Evolutionary conservation across 2,329 filamentous ascomycete genomes (phyloP), one percentile per base, ranked within the genome.

Genomic region (Paracorniculantispora psalliotae): DNA sequence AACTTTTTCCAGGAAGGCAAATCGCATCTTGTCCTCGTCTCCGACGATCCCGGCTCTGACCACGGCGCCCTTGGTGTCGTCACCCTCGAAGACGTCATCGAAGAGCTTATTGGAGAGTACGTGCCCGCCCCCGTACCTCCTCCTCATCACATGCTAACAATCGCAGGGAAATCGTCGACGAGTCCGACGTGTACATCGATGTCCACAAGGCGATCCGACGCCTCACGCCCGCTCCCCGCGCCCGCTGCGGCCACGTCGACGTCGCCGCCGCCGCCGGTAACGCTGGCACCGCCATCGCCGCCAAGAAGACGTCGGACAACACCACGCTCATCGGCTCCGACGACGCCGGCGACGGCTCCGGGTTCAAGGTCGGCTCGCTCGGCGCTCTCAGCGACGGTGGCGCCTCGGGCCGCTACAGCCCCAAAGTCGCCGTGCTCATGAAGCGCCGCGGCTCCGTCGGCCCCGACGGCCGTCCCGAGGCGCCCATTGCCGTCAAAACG

Each of bases 1-100:
- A 99, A 99, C 77, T 99, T 97, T 75, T 99, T 99, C 78, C 94
- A 99, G 73, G 94, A 99, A 78, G 94, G 94, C 67, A 99, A 99
- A 73, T 96, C 92, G 1, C 94, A 99, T 73, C 96, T 99, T 92
- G 93, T 97, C 0, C 79, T 99, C 28, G 94, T 97, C 9, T 97
- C 93, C 0, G 90, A 96, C 68, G 81, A 75, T 33, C 94, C 94
- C 1, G 92, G 93, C n/a, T 91, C 96, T 64, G 88, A 96, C 67
- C 87, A 90, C 67, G 94, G 94, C 48, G 92, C 92, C 6, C 79
- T 96, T 13, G 94, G 94, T 59, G 94, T 99, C 3, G 91, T 99
- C 17, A 99, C 94, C 0, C 78, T 99, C 2, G 94, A 99, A 72
- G 94, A 99, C 72, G 94, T 99, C 4, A 99, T 99, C 69, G 94